Evolutionary conservation across 345 rosid species (phyloP).

Genomic region (Eucalyptus regnans): DNA sequence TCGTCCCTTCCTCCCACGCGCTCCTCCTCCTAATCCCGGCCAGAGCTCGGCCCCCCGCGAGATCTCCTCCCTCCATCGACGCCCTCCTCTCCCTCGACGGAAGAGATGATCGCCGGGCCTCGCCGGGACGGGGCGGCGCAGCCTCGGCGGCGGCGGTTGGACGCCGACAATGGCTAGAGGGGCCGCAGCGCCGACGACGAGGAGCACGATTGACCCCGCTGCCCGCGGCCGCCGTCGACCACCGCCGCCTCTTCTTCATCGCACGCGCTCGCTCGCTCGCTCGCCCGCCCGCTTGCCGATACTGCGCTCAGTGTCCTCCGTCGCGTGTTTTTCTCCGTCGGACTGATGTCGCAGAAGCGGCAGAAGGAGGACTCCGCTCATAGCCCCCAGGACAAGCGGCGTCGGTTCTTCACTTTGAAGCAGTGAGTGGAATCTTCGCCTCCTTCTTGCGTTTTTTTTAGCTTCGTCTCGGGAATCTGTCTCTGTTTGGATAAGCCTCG

Average conservation of each 20-base stretch:
- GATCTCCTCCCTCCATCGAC: not conserved
- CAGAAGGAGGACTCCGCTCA: constrained; percentile 55
- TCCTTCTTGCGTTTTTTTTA: not conserved
- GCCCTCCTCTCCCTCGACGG: not conserved
- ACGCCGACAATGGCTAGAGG: not conserved
- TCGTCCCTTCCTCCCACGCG: not conserved
- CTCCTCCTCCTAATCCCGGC: not conserved
- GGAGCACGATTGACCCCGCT: not conserved
- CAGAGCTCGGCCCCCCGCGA: not conserved
- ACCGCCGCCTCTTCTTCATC: not conserved
- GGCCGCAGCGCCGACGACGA: not conserved
- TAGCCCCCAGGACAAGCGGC: constrained; percentile 53
- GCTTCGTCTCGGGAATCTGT: not conserved
- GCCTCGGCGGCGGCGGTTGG: not conserved
- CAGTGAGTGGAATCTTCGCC: constrained; percentile 12
- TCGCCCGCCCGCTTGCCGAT: not conserved
- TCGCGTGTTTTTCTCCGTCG: not conserved
- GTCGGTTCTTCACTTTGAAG: constrained; percentile 34
- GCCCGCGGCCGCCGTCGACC: not conserved
- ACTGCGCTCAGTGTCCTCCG: not conserved
- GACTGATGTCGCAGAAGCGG: constrained; percentile 75
- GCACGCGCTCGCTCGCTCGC: not conserved
- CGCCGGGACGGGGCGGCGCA: not conserved
- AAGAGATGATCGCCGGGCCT: not conserved
- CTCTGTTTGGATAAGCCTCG: not conserved